Conservation (phyloP, 2,329 filamentous ascomycete genomes). For the Cercospora nicotianae region DNA sequence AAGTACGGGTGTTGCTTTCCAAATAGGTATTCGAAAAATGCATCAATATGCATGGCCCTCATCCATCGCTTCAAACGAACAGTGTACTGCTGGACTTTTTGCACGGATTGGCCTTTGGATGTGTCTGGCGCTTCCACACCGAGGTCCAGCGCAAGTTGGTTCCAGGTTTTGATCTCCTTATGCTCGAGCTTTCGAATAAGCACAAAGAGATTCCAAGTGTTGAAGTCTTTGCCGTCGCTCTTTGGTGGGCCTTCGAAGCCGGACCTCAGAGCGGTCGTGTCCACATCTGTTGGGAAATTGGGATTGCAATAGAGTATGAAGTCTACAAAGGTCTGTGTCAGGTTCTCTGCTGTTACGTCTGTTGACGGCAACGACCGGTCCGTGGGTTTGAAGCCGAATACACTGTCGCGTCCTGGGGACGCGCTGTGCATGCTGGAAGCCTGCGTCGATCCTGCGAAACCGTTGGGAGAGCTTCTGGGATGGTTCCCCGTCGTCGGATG, state of each 20-base stretch:
- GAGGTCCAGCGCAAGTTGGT: constrained; percentile 79
- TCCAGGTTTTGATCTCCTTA: constrained; percentile 91
- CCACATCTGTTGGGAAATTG: constrained; percentile 66
- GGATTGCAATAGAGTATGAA: constrained; percentile 95
- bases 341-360: constrained; percentile 66
- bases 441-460: constrained; percentile 26
- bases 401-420: constrained; percentile 16
- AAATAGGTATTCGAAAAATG: constrained; percentile 88
- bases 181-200: constrained; percentile 75
- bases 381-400: constrained; percentile 39
- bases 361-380: constrained; percentile 64
- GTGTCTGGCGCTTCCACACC: constrained; percentile 82
- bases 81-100: constrained; percentile 93
- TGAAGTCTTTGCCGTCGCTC: constrained; percentile 85
- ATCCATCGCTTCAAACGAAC: constrained; percentile 94
- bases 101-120: constrained; percentile 75
- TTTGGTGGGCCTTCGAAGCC: constrained; percentile 78
- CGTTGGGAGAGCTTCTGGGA: constrained; percentile 21
- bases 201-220: constrained; percentile 72
- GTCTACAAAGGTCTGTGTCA: constrained; percentile 77
- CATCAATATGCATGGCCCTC: constrained; percentile 92
- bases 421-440: constrained; percentile 26
- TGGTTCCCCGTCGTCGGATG: constrained; percentile 19
- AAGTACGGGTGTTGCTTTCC: constrained; percentile 78
- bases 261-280: constrained; percentile 70